Conservation (phyloP, 345 rosid genomes). For the Capsella bursapastoris region DNA sequence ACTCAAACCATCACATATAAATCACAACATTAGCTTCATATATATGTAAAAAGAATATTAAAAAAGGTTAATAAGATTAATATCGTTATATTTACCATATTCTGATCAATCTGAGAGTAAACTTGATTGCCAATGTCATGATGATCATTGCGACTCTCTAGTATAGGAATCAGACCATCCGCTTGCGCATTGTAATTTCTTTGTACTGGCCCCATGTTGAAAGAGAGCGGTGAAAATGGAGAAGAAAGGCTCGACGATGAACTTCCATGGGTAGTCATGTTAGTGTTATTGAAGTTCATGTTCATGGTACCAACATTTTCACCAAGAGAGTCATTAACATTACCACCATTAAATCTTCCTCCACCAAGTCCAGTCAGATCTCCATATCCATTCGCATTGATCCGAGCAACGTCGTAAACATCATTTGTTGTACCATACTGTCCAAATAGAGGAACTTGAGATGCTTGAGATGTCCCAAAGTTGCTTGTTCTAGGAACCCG, state of each 20-base stretch:
- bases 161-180: background rate
- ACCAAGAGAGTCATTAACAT: slow-evolving; percentile 4
- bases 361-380: background rate
- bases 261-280: slow-evolving; percentile 10
- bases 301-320: slow-evolving; percentile 11
- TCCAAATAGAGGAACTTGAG: slow-evolving; percentile 15
- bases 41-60: background rate
- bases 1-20: slow-evolving; percentile 7
- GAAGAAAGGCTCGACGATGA: slow-evolving; percentile 1
- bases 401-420: background rate
- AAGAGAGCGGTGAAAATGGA: background rate
- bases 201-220: background rate
- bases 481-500: background rate
- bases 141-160: slow-evolving; percentile 10
- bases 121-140: background rate
- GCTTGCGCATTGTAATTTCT: background rate
- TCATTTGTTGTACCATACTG: slow-evolving; percentile 10
- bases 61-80: background rate
- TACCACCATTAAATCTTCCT: background rate
- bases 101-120: slow-evolving; percentile 13
- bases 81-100: slow-evolving; percentile 14
- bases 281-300: slow-evolving; percentile 1
- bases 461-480: slow-evolving; percentile 9
- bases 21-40: slow-evolving; percentile 13
- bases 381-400: background rate